phyloP scores from a whole-genome alignment of 129 eudicot genomes.

The Flaveria bidentis region DNA sequence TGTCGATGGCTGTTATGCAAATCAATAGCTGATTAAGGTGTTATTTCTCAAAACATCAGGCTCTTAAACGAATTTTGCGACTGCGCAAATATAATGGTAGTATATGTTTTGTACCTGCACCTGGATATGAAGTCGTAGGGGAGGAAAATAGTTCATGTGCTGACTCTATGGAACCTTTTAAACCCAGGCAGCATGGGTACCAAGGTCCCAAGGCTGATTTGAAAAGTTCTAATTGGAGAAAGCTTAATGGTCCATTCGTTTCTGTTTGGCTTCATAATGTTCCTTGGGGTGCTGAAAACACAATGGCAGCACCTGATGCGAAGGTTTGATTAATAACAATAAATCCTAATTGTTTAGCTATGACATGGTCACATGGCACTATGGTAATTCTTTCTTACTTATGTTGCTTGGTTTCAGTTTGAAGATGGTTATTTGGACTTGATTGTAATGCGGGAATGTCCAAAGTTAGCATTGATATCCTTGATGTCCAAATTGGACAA shows the following conservation, averaged over 20 bases:
- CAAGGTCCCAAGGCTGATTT: constrained; percentile 49
- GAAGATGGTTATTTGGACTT: constrained; percentile 90
- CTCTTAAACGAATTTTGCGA: constrained; percentile 62
- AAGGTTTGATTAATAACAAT: constrained; percentile 48
- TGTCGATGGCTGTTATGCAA: constrained; percentile 3
- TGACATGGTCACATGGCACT: background rate
- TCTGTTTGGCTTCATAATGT: constrained; percentile 98
- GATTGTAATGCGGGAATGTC: constrained; percentile 60
- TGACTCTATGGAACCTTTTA: constrained; percentile 33
- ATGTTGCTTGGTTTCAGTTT: constrained; percentile 54
- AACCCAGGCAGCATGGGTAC: constrained; percentile 51
- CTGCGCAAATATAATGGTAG: constrained; percentile 79
- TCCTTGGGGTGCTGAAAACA: constrained; percentile 89
- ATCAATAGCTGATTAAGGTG: background rate
- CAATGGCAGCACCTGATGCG: constrained; percentile 96
- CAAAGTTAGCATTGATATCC: constrained; percentile 63
- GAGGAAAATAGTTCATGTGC: constrained; percentile 41
- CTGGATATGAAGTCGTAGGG: constrained; percentile 77
- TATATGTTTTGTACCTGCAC: constrained; percentile 78
- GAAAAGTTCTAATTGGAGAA: constrained; percentile 62
- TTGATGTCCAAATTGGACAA: constrained; percentile 63
- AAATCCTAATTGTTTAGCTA: background rate
- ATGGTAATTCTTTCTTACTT: background rate
- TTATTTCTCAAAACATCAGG: constrained; percentile 41
- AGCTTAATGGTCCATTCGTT: constrained; percentile 81